Base-by-base conservation (phyloP, 2,329 filamentous ascomycete genomes). In the Aspergillus ochraceoroseus region DNA sequence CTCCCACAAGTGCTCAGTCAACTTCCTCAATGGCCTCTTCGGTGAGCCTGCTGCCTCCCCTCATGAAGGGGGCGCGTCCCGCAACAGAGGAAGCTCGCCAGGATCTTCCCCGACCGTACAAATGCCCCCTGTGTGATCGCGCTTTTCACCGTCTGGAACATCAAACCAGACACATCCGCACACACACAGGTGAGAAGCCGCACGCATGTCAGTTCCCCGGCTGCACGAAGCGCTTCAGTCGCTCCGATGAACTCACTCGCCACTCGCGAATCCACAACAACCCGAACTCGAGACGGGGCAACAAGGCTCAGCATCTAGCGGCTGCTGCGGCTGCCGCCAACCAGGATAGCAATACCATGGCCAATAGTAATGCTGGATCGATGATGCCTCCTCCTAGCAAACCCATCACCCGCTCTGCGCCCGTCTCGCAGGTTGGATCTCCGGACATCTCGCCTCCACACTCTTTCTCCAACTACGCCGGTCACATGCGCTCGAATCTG, bases 211-310 rank as follows among this genome's bases (percentile, higher is more conserved):
- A 87, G 64, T 95, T 90, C 60, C 88, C 87, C 3, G 88, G 89
- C 56, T 96, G 90, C 79, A 90, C 86, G 56, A 96, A 96, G 72
- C 87, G 90, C 59, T 96, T 98, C 73, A 94, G 87, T 51, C 83
- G 90, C 51, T 95, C 90, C 8, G 90, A 98, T 63, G 90, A 98
- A 70, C 76, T 98, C 55, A 98, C 92, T 48, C 83, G 90, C 47
- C 90, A 98, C 70, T 95, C 90, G 63, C 80, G 90, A 65, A 98
- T 98, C 71, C 90, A 98, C 78, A 95, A 87, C 79, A 98, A 96
- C 70, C 90, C 92, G 44, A 96, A 96, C 75, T 95, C 89, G 43
- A 78, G 92, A 62, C 76, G 90, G 61, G 89, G 87, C 52, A 94
- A 94, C 75, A 95, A 95, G 74, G 80, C 80, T 46, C 74, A 80